Evolutionary conservation across 495 filamentous ascomycete genomes (phyloP).

Genomic region (Neurospora tetraspora): DNA sequence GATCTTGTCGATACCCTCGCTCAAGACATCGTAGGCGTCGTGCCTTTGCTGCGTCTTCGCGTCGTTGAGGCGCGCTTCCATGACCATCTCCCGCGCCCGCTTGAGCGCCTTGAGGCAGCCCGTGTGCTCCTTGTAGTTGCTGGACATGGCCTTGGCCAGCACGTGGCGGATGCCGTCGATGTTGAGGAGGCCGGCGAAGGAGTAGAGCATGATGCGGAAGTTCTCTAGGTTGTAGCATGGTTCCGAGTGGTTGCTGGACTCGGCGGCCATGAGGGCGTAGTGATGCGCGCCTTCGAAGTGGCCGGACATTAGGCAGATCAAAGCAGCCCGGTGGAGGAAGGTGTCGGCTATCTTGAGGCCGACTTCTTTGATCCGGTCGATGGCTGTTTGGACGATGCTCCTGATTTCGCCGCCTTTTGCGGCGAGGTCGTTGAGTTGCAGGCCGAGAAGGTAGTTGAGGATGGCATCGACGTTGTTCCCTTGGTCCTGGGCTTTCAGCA

Average conservation of each 20-base stretch:
- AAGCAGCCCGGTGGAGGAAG: constrained; percentile 30
- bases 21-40: constrained; percentile 2
- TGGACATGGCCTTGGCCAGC: constrained; percentile 16
- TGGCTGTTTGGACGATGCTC: neutral
- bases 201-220: constrained; percentile 30
- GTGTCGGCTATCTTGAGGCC: constrained; percentile 16
- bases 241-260: constrained; percentile 9
- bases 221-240: constrained; percentile 27
- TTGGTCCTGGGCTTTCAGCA: constrained; percentile 20
- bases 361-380: constrained; percentile 6
- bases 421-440: constrained; percentile 11
- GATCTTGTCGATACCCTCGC: constrained; percentile 6
- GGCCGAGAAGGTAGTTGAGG: constrained; percentile 21
- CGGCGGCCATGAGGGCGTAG: constrained; percentile 24
- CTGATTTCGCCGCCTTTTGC: neutral
- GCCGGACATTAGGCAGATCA: constrained; percentile 18
- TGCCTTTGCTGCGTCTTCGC: neutral
- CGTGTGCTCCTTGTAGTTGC: constrained; percentile 20
- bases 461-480: constrained; percentile 25
- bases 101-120: constrained; percentile 21
- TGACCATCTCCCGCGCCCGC: constrained; percentile 15
- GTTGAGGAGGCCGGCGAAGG: constrained; percentile 28
- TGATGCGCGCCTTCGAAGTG: constrained; percentile 23
- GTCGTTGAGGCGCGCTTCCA: neutral
- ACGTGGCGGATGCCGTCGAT: constrained; percentile 21